A percentile compares a stretch with the other conserved stretches of the same genome.
phyloP scores from a whole-genome alignment of 2,329 filamentous ascomycete species.

The Curvularia spicifera region DNA sequence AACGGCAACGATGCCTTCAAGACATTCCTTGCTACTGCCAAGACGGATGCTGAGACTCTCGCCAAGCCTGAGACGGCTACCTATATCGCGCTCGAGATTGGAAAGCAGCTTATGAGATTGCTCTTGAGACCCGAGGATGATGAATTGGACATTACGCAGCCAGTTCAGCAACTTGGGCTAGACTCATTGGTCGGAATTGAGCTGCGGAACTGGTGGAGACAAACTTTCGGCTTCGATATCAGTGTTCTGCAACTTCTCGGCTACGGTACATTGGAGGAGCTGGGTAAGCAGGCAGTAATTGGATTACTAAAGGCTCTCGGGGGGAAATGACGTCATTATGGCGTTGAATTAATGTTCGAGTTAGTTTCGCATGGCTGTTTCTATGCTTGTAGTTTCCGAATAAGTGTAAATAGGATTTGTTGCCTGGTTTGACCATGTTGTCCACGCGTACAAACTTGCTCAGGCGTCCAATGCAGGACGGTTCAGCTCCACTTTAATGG shows the following conservation, averaged over 20 bases:
- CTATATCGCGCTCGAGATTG: slow-evolving; percentile 17
- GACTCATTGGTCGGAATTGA: slow-evolving; percentile 49
- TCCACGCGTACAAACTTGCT: background rate
- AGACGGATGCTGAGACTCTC: too few relatives aligned
- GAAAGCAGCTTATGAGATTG: slow-evolving; percentile 22
- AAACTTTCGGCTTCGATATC: slow-evolving; percentile 39
- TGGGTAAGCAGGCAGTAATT: slow-evolving; percentile 13
- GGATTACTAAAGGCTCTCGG: background rate
- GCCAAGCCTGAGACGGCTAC: too few relatives aligned
- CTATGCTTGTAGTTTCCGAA: background rate
- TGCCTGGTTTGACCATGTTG: background rate
- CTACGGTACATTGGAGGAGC: slow-evolving; percentile 21
- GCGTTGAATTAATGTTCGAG: background rate
- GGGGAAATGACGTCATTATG: background rate
- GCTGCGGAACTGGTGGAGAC: slow-evolving; percentile 50
- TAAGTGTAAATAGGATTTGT: background rate
- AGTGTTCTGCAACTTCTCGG: slow-evolving; percentile 33
- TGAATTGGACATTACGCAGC: background rate
- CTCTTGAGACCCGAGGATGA: slow-evolving; percentile 21
- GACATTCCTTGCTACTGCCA: too few relatives aligned
- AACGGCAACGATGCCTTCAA: too few relatives aligned
- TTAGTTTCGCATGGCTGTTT: background rate
- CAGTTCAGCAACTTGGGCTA: slow-evolving; percentile 36
- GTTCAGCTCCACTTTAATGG: too few relatives aligned
- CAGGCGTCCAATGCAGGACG: background rate